Conservation (phyloP, 495 filamentous ascomycete genomes). For the Penicillium taxi region DNA sequence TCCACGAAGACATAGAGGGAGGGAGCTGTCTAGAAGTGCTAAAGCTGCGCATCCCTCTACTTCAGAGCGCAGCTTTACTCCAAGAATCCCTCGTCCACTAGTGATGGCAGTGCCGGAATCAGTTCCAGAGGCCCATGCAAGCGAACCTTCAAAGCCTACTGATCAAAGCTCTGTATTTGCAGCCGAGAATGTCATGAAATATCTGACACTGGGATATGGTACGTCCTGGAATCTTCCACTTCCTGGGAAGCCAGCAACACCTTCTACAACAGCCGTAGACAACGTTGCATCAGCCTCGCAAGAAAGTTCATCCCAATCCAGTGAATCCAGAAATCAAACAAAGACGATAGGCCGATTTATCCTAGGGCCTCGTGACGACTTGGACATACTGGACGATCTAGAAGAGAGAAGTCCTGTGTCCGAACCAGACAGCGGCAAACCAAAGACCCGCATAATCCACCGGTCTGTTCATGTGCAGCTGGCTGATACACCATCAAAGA, state of each 20-base stretch:
- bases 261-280: conserved; percentile 1
- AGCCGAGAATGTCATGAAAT: conserved; percentile 48
- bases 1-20: conserved; percentile 22
- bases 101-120: conserved; percentile 23
- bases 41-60: conserved; percentile 10
- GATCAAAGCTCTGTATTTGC: conserved; percentile 22
- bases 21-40: conserved; percentile 4
- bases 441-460: conserved; percentile 38
- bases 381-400: conserved; percentile 21
- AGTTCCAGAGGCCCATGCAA: conserved; percentile 10
- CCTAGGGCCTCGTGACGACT: conserved; percentile 21
- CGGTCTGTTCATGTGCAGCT: conserved; percentile 45
- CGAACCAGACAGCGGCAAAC: conserved; percentile 11
- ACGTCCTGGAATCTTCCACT: conserved; percentile 48
- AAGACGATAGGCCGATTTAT: conserved; percentile 12
- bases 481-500: conserved; percentile 6
- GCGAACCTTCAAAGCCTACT: conserved; percentile 13
- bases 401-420: conserved; percentile 22
- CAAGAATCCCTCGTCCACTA: conserved; percentile 41
- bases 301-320: neutral
- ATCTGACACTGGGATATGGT: conserved; percentile 55
- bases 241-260: neutral
- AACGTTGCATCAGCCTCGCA: conserved; percentile 5
- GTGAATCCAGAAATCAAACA: neutral
- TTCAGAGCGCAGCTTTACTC: conserved; percentile 25